Evolutionary conservation across 371 early-diverging fungal genomes (phyloP), one percentile per base, ranked within the genome.

Genomic region (Rhizopus microsporus): DNA sequence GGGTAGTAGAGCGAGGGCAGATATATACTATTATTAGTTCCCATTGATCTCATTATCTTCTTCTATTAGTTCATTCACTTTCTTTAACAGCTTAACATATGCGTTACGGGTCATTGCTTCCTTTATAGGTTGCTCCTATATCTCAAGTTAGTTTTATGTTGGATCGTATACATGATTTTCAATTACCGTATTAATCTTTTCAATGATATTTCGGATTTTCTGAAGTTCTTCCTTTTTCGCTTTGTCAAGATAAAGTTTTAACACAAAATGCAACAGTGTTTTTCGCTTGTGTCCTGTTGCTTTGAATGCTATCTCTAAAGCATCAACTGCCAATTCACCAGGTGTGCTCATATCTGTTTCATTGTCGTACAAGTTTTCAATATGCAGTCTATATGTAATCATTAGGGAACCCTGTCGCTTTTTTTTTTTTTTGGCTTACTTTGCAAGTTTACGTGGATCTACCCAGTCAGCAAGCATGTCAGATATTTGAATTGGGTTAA

Each of bases 401-500:
- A 29, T 38, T 17, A 40, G 39, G 37, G 35, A 23, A 43, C 3
- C 43, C 8, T 31, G 23, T 16, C 12, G 33, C 30, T 32, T 23
- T 33, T 39, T 39, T 57, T 42, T 1, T 23, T 7, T n/a, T 42
- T 15, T 9, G 23, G 50, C 71, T 67, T 73, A 78, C 76, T 67
- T 56, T 44, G 62, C 68, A 6, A 86, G 51, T 57, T 79, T 78
- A 49, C 75, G 69, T 10, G 81, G 78, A 55, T 85, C 82, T 0
- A 75, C 81, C 85, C 84, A 87, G 54, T 84, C 83, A 16, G 80
- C 72, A 50, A 87, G 43, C 66, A 82, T 83, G 10, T 82, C 80
- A 0, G 78, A 68, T 34, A 87, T 82, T 31, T 78, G 82, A 3
- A 66, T 33, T 16, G 87, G 87, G 31, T 69, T 38, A 2, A 75